Conservation (phyloP, 2,329 filamentous ascomycete species). For the Colletotrichum viniferum region DNA sequence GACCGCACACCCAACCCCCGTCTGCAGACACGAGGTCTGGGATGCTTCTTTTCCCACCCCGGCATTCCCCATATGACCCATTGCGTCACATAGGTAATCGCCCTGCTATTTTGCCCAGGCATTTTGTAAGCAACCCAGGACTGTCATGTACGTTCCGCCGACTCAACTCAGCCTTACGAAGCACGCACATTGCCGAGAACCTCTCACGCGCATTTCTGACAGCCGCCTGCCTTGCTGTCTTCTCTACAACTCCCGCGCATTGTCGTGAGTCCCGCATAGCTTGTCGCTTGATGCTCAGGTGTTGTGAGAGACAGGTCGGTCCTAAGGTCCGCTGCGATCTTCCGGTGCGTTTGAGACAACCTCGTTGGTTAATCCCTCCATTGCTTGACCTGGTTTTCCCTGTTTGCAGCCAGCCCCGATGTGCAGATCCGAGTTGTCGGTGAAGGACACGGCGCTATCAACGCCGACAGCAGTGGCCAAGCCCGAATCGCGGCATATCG, state of each 20-base stretch:
- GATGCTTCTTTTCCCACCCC: neutral
- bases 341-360: neutral
- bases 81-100: constrained; percentile 14
- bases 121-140: constrained; percentile 8
- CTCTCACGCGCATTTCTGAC: neutral
- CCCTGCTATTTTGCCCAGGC: neutral
- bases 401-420: neutral
- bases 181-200: neutral
- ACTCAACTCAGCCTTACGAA: constrained; percentile 16
- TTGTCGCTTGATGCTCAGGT: neutral
- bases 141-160: neutral
- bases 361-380: neutral
- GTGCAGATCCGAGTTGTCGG: neutral
- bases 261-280: neutral
- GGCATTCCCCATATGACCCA: neutral
- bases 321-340: neutral
- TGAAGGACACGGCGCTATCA: neutral
- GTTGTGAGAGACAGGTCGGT: neutral
- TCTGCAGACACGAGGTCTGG: constrained; percentile 10
- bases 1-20: neutral
- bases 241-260: neutral
- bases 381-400: neutral
- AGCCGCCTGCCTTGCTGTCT: neutral
- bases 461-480: neutral
- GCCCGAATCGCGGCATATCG: neutral